Percentiles rank a stretch among this genome's conserved stretches.
These are phyloP conservation scores for Diplogelasinospora grovesii DNA, from an alignment of 495 filamentous ascomycete species.

Conservation along the genomic window DNA sequence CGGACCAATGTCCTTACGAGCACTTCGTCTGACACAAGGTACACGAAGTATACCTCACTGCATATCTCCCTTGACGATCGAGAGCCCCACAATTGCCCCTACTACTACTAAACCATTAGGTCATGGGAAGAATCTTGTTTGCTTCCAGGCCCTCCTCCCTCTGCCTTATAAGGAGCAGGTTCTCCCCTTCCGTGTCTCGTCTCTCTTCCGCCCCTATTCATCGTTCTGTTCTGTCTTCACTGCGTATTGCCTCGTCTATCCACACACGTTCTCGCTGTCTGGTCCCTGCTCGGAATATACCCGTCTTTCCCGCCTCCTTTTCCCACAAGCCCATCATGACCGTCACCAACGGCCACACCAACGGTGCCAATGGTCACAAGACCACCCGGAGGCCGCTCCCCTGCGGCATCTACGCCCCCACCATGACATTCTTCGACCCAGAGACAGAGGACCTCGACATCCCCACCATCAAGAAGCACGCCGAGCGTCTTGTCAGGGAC, in stretches of 20 bases:
- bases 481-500: slow-evolving; percentile 70
- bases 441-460: slow-evolving; percentile 79
- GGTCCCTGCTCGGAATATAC: neutral
- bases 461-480: slow-evolving; percentile 68
- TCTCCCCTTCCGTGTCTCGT: slow-evolving; percentile 13
- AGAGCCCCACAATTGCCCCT: slow-evolving; percentile 13
- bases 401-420: slow-evolving; percentile 82
- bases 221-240: too few relatives aligned
- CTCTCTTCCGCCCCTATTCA: slow-evolving; percentile 8
- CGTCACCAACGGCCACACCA: slow-evolving; percentile 30
- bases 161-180: slow-evolving; percentile 26
- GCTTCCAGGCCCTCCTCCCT: slow-evolving; percentile 7
- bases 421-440: slow-evolving; percentile 84
- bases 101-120: slow-evolving; percentile 35
- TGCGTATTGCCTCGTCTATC: neutral
- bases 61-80: slow-evolving; percentile 5
- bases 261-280: neutral
- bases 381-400: slow-evolving; percentile 57
- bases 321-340: slow-evolving; percentile 24
- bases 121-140: slow-evolving; percentile 23
- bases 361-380: slow-evolving; percentile 32
- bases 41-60: too few relatives aligned
- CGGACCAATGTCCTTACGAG: slow-evolving; percentile 36
- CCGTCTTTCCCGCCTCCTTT: neutral
- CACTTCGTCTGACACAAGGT: slow-evolving; percentile 7